Base-by-base conservation (phyloP, 2,329 filamentous ascomycete genomes). In the Colletotrichum coccodes region DNA sequence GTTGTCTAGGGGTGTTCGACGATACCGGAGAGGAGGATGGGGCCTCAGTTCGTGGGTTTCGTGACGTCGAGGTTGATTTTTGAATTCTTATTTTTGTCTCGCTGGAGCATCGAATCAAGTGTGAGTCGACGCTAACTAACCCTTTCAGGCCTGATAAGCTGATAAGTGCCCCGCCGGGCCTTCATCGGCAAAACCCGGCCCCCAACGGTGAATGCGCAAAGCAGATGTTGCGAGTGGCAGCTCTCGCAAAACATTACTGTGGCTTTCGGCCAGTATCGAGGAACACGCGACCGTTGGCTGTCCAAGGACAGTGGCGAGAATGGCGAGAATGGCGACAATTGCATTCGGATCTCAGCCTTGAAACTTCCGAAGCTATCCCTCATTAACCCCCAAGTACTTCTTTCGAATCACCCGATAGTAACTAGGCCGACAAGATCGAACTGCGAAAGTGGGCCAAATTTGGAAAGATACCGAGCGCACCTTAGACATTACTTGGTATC, bases 41-140 rank as follows among this genome's bases (percentile, higher is more conserved):
- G 56, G 68, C 63, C 63, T 69, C 60, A 64, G 60, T 64, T 72
- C 60, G 56, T 64, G 61, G 52, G 47, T 52, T 64, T 64, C 60
- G 60, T 71, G 68, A 68, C 61, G 65, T 71, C 70, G 70, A 64
- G 60, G 69, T 64, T 67, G 65, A 59, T 65, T 52, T 54, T 56
- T 75, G 73, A 70, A 71, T 72, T 74, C 78, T 78, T 32, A n/a
- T 47, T 58, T 80, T 81, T 74, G 73, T 72, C 75, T 76, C 54
- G 44, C 66, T 47, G 73, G 73, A 72, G 76, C 74, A 73, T 78
- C 77, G 81, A 82, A 80, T 82, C 78, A 75, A 80, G 73, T 77
- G 76, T 80, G 79, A 82, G 77, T 81, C 77, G 76, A 76, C 76
- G 75, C 81, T 82, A 82, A 34, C 81, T 82, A 82, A 34, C 79